Evolutionary conservation across 768 basidiomycete species (phyloP), one percentile per base, ranked within the genome.

Genomic region (Phylloporus scabripes): DNA sequence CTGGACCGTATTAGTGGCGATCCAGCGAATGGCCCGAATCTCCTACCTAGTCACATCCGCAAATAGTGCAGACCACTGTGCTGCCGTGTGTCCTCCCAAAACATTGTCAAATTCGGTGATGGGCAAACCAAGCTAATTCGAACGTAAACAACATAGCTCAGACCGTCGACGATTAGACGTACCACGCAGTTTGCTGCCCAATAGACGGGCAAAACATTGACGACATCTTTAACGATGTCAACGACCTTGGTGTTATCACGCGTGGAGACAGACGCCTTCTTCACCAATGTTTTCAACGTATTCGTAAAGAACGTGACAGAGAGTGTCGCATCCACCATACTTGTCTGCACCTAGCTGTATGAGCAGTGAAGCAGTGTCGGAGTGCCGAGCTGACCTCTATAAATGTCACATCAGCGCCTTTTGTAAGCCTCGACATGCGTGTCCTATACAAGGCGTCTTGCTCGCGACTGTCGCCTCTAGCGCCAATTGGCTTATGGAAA

Each of bases 151-250:
- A 42, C 31, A 37, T 11, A 7, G 33, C 28, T n/a, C 12, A 29
- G 11, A 24, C 2, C 4, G 18, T 38, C 32, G 31, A 15, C 6
- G 29, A 14, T 23, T 14, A 8, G 8, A 54, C 82, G 55, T 51
- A 86, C 85, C 49, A 85, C 66, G 46, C 77, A 60, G 28, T 76
- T 70, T 9, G 75, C 74, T 24, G 82, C 71, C 83, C 82, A 88
- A 50, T 78, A 72, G 5, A 83, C 62, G 0, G 85, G 79, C 33
- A 84, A 50, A 23, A 74, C 60, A 52, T 87, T 83, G 58, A 85
- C 76, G 18, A 88, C 84, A 54, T 88, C 82, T 36, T 70, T 70
- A 7, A 87, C 76, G 32, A 88, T 73, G 59, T 89, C 83, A 18
- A 87, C 61, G 43, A 63, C 71, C 28, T 54, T 66, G 41, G 40